These are phyloP conservation scores for Calonectria hawksworthii DNA, from an alignment of 2,329 filamentous ascomycete genomes.

Conservation along the genomic window DNA sequence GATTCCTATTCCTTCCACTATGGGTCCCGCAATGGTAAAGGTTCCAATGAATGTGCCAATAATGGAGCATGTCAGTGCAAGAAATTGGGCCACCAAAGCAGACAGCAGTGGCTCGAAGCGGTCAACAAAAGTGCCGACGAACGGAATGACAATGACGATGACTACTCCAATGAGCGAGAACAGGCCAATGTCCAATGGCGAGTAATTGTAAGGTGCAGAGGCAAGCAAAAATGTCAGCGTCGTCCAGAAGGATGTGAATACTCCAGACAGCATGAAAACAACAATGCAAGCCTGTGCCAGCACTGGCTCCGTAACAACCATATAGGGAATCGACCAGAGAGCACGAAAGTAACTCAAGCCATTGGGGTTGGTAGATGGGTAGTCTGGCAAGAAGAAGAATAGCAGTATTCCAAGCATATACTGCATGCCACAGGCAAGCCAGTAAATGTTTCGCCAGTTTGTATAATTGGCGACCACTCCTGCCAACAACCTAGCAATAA, in stretches of 20 bases:
- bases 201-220: conserved; percentile 76
- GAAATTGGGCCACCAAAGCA: conserved; percentile 72
- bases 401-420: conserved; percentile 75
- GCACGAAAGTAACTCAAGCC: conserved; percentile 76
- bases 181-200: conserved; percentile 78
- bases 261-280: conserved; percentile 69
- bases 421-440: conserved; percentile 81
- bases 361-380: conserved; percentile 78
- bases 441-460: conserved; percentile 84
- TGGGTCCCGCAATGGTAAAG: conserved; percentile 77
- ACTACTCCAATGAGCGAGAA: conserved; percentile 84
- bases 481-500: conserved; percentile 81
- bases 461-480: conserved; percentile 82
- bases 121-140: conserved; percentile 80
- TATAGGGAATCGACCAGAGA: conserved; percentile 73
- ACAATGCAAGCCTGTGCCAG: conserved; percentile 79
- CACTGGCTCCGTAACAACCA: conserved; percentile 76
- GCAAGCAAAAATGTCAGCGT: conserved; percentile 85
- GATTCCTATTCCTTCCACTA: conserved; percentile 79
- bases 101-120: conserved; percentile 77
- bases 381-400: conserved; percentile 84
- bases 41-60: conserved; percentile 77
- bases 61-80: conserved; percentile 60
- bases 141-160: conserved; percentile 75
- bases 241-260: conserved; percentile 69